A percentile compares a stretch with the other conserved stretches of the same genome.
Evolutionary conservation across 805 yeast genomes (phyloP).

Genomic region (Grigorovia yakushimaensis): DNA sequence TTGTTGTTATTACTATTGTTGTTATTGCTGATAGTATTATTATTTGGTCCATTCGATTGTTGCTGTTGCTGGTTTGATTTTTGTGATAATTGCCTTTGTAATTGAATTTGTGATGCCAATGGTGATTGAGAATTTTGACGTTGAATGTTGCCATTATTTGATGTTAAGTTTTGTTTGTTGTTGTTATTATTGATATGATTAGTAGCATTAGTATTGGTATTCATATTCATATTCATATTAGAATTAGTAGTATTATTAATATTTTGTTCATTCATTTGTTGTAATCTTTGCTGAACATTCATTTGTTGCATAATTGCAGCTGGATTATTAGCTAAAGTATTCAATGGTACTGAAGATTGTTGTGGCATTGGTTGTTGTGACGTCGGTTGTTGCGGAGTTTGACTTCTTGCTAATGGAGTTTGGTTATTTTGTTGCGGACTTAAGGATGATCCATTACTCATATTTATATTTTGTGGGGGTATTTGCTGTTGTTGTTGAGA

Average conservation of each 20-base stretch:
- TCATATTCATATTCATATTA: background rate
- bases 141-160: conserved; percentile 1
- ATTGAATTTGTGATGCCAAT: background rate
- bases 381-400: background rate
- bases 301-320: conserved; percentile 5
- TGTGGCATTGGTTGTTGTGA: background rate
- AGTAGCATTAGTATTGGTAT: background rate
- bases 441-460: background rate
- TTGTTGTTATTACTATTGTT: background rate
- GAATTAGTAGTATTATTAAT: background rate
- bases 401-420: background rate
- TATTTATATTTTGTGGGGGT: background rate
- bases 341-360: background rate
- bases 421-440: background rate
- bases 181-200: no score
- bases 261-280: conserved; percentile 3
- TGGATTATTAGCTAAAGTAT: background rate
- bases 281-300: conserved; percentile 7
- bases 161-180: conserved; percentile 5
- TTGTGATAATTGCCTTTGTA: background rate
- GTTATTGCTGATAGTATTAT: no score
- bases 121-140: background rate
- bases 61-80: background rate
- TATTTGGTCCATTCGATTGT: background rate
- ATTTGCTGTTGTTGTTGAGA: conserved; percentile 3